Conservation (phyloP, 352 stramenopile genomes). For the Vaucheria bursata region DNA sequence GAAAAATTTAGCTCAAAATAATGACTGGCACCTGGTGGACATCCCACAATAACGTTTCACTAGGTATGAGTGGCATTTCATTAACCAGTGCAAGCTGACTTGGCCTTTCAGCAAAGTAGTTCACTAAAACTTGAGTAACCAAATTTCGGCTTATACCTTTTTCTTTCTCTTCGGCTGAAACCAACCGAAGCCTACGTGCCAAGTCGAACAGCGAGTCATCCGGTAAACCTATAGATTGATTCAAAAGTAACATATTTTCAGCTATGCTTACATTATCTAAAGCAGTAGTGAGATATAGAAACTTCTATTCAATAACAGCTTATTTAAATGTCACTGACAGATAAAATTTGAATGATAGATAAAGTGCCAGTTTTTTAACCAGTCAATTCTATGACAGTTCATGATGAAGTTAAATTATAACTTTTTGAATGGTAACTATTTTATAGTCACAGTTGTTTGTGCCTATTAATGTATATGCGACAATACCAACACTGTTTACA, state of each 20-base stretch:
- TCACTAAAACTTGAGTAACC: slow-evolving; percentile 21
- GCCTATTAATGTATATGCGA: too few relatives aligned
- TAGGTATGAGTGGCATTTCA: slow-evolving; percentile 61
- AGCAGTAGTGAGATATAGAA: too few relatives aligned
- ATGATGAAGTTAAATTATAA: too few relatives aligned
- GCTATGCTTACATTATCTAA: not conserved
- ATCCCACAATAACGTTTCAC: slow-evolving; percentile 76
- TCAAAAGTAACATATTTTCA: not conserved
- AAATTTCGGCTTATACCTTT: not conserved
- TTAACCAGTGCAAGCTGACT: slow-evolving; percentile 49
- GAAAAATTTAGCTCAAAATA: too few relatives aligned
- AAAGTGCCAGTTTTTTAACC: too few relatives aligned
- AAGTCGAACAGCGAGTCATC: slow-evolving; percentile 16
- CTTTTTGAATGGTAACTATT: too few relatives aligned
- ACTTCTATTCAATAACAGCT: too few relatives aligned
- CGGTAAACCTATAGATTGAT: not conserved
- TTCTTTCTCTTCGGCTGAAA: not conserved
- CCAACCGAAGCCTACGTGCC: slow-evolving; percentile 13
- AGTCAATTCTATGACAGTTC: too few relatives aligned
- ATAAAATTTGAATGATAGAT: too few relatives aligned
- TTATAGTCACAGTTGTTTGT: too few relatives aligned
- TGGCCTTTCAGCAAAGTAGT: slow-evolving; percentile 37
- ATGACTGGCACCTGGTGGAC: slow-evolving; percentile 54
- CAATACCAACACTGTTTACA: too few relatives aligned
- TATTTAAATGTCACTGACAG: too few relatives aligned